phyloP scores from a whole-genome alignment of 2,329 filamentous ascomycete species.

The Diaporthe velutina region DNA sequence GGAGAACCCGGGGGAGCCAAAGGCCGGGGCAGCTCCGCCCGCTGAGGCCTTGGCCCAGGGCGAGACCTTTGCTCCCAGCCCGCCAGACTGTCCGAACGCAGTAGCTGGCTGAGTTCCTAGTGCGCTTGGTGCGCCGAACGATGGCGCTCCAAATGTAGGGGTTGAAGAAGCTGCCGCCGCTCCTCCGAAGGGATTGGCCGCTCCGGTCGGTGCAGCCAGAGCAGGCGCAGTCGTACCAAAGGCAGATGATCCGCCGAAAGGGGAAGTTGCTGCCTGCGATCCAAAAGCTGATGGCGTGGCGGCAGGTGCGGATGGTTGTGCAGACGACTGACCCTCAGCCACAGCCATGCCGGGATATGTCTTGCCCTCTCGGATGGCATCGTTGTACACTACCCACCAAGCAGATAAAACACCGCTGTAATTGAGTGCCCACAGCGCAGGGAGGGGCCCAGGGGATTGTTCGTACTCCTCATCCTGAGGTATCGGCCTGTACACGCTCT shows the following conservation, averaged over 20 bases:
- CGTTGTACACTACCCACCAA: constrained; percentile 95
- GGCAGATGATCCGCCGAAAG: constrained; percentile 50
- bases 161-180: constrained; percentile 35
- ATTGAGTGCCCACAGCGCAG: constrained; percentile 87
- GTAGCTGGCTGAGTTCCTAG: constrained; percentile 49
- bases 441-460: constrained; percentile 83
- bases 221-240: constrained; percentile 58
- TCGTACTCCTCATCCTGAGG: constrained; percentile 81
- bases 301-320: constrained; percentile 52
- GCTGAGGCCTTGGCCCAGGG: constrained; percentile 63
- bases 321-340: constrained; percentile 54
- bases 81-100: constrained; percentile 65
- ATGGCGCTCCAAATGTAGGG: constrained; percentile 52
- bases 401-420: constrained; percentile 86
- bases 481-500: constrained; percentile 83
- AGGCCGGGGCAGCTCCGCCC: constrained; percentile 56
- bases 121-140: constrained; percentile 47
- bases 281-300: constrained; percentile 48
- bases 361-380: constrained; percentile 81
- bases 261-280: constrained; percentile 40
- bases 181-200: constrained; percentile 59
- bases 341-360: constrained; percentile 79
- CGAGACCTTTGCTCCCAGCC: constrained; percentile 61
- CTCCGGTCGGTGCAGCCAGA: constrained; percentile 41
- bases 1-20: constrained; percentile 68